phyloP scores from a whole-genome alignment of 1,284 basidiomycete genomes.

The Tausonia pullulans region DNA sequence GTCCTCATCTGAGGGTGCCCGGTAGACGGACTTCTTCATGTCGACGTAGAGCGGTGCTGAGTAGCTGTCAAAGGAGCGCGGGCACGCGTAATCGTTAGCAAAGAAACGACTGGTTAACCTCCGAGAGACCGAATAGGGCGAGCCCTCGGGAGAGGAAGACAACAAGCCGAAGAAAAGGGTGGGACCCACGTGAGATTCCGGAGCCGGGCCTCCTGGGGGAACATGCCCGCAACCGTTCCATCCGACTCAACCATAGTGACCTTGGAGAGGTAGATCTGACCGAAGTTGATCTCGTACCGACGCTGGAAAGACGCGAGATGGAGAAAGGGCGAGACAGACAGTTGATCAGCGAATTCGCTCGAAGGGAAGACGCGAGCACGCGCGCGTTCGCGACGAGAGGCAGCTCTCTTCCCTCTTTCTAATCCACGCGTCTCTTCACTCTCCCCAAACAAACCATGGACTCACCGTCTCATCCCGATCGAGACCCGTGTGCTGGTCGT shows the following conservation, averaged over 20 bases:
- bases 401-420: too few species aligned
- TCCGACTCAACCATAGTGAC: slow-evolving; percentile 93
- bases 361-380: too few species aligned
- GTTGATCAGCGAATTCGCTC: too few species aligned
- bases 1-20: slow-evolving; percentile 59
- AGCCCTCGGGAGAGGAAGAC: neutral
- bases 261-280: slow-evolving; percentile 91
- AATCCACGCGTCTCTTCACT: too few species aligned
- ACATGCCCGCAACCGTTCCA: slow-evolving; percentile 82
- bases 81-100: too few species aligned
- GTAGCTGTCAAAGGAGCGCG: slow-evolving; percentile 40
- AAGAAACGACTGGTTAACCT: too few species aligned
- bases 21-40: slow-evolving; percentile 75
- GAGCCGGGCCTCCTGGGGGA: slow-evolving; percentile 93
- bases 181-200: slow-evolving; percentile 61
- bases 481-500: slow-evolving; percentile 84
- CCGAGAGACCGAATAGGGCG: neutral
- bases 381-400: too few species aligned
- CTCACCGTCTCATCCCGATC: slow-evolving; percentile 53
- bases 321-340: neutral
- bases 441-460: slow-evolving; percentile 6
- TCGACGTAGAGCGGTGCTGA: slow-evolving; percentile 94
- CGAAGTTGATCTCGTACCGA: slow-evolving; percentile 94
- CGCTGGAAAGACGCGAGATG: slow-evolving; percentile 40
- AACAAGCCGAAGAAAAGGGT: slow-evolving; percentile 20